Evolutionary conservation across 2,329 filamentous ascomycete species (phyloP), one percentile per base, ranked within the genome.

Genomic region (Colletotrichum paranaense): DNA sequence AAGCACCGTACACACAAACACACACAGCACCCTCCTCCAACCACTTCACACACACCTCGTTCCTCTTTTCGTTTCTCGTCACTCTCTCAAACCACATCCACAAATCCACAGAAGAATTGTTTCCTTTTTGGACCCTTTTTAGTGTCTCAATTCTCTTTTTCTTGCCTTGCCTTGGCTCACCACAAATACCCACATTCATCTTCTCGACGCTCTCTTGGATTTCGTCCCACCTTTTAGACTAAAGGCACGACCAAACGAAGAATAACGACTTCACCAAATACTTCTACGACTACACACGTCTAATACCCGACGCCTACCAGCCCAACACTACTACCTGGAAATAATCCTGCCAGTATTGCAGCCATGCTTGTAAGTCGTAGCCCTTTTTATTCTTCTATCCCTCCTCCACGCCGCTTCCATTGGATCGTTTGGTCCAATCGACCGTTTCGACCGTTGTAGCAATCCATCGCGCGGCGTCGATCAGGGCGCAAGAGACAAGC

Each of bases 31-130:
- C 11, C 66, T 32, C n/a, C 28, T 55, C 66, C 55, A 16, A 67
- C 57, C 38, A 30, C 60, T 52, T 11, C 35, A 30, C 35, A 30
- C 35, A 30, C 22, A 30, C 46, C 59, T 62, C n/a, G 59, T 19
- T 24, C 28, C 42, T n/a, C 67, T 42, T 12, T 74, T 75, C 69
- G 35, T 56, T 75, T 76, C 72, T 73, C 26, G 71, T 74, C 75
- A 65, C 68, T 76, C 75, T 35, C 72, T 77, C 49, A 53, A 62
- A 6, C 32, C 55, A 57, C 64, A 32, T 53, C 59, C 30, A 30
- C 66, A 46, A 69, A 55, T 28, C 49, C 67, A 42, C n/a, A 46
- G 30, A 59, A 71, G 56, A 62, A n/a, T 16, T 38, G 35, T 52
- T 72, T 69, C 49, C 63, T 46, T 65, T 35, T 42, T 59, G 42